Base-by-base conservation (phyloP, 2,329 filamentous ascomycete species). In the Cladosporium sp. region DNA sequence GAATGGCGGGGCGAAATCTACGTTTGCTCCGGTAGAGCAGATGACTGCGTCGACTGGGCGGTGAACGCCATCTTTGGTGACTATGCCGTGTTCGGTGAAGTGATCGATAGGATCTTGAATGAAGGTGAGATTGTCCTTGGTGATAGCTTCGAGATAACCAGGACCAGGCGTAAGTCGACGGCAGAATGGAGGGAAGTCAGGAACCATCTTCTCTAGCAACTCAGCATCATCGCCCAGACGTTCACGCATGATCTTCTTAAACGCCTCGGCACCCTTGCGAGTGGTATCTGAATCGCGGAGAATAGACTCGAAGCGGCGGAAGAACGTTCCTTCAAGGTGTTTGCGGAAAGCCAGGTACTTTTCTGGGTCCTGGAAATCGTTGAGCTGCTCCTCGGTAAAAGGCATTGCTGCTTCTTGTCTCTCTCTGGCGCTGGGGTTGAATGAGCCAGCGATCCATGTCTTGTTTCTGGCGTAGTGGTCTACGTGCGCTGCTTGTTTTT, bases 361-460 rank as follows among this genome's bases (percentile, higher is more conserved):
- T 2, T 83, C 74, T 0, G 86, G 84, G 62, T 90, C 78, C 49
- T 82, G 75, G 68, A 88, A 88, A 0, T 78, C 76, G 19, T 83
- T 76, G 3, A 78, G 75, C 57, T 84, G 78, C 20, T 86, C 82
- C 1, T 80, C 65, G 0, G 76, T 71, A 64, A 83, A 84, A 0
- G 77, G 76, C 47, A 86, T 84, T 0, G 85, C 78, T 36, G 80
- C 81, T 0, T 83, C 74, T 30, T 80, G 81, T 34, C 84, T 80
- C 50, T 75, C 69, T 30, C 63, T 42, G 64, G 82, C 73, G 60
- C 82, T 74, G 36, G 82, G 78, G 0, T 82, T 82, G 71, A 85
- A 87, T 0, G 84, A 83, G 1, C 82, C 79, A 0, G 86, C 84
- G 28, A 89, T 84, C 87, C 87, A 90, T 0, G 87, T 89, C 34